A percentile compares a stretch with the other conserved stretches of the same genome.
Conservation (phyloP, 2,329 filamentous ascomycete species). For the Pseudopyrenochaeta lycopersici region DNA sequence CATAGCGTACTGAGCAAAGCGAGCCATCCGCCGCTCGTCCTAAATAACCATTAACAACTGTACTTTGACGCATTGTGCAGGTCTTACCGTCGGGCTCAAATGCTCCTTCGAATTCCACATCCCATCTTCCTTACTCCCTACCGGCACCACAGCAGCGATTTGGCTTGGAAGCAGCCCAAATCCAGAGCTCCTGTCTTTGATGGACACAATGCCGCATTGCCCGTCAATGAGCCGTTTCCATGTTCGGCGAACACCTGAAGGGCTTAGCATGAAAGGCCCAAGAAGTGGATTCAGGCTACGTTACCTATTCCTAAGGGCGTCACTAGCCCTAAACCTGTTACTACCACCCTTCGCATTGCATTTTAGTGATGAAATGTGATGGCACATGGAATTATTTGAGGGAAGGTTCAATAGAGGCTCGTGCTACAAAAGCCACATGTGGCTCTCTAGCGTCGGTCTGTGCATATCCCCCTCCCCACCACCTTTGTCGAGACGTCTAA, state of each 20-base stretch:
- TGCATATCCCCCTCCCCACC: not conserved
- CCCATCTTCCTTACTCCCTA: conserved; percentile 55
- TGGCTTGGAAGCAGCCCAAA: conserved; percentile 83
- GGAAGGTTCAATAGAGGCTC: conserved; percentile 8
- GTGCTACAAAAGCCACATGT: conserved; percentile 8
- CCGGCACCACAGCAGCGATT: conserved; percentile 83
- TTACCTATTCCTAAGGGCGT: conserved; percentile 78
- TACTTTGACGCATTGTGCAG: not conserved
- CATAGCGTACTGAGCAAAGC: conserved; percentile 90
- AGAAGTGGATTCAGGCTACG: not conserved
- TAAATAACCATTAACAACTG: conserved; percentile 51
- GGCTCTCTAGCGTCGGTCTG: not conserved
- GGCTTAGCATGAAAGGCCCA: conserved; percentile 1
- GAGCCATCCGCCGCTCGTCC: conserved; percentile 83
- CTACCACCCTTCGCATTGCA: conserved; percentile 61
- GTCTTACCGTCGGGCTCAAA: conserved; percentile 47
- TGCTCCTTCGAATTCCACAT: conserved; percentile 59
- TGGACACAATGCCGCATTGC: conserved; percentile 80
- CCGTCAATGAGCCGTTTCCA: conserved; percentile 85
- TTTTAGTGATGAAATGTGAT: conserved; percentile 39
- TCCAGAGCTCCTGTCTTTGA: conserved; percentile 67
- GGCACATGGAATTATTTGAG: conserved; percentile 1
- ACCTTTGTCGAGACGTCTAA: no score
- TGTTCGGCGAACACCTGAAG: conserved; percentile 71
- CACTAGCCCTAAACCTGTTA: conserved; percentile 60